Evolutionary conservation across 148 eudicot genomes (phyloP).

Genomic region (Rhododendron ovatum): DNA sequence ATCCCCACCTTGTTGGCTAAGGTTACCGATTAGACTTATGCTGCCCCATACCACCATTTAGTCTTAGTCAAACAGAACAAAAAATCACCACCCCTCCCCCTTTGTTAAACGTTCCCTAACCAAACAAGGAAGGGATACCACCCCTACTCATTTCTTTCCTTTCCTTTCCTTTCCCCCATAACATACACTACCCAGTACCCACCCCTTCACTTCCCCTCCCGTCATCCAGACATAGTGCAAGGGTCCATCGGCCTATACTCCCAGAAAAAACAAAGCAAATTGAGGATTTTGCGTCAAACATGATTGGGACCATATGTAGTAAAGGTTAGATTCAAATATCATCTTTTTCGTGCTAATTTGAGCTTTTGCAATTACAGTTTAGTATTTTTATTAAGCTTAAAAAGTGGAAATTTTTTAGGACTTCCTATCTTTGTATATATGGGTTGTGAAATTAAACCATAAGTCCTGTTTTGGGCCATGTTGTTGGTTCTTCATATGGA

Average conservation of each 20-base stretch:
- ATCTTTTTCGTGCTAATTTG: not conserved
- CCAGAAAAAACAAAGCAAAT: not conserved
- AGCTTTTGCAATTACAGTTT: not conserved
- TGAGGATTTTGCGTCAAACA: not conserved
- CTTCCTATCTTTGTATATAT: not conserved
- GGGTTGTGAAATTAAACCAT: not conserved
- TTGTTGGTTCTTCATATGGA: not conserved
- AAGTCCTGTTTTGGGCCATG: not conserved
- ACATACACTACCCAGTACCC: not conserved
- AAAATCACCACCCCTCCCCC: not conserved
- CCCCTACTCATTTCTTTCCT: not conserved
- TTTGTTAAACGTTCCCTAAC: not conserved
- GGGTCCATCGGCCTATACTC: not conserved
- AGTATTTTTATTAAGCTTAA: not conserved
- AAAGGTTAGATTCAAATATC: not conserved
- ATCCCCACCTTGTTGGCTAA: not conserved
- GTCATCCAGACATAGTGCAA: not conserved
- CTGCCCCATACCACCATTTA: not conserved
- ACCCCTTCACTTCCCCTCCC: not conserved
- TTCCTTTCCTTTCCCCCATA: not conserved
- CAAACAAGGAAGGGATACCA: not conserved
- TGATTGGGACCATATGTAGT: not conserved
- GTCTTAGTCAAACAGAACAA: not conserved
- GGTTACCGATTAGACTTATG: not conserved
- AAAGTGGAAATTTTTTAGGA: not conserved